Conservation (phyloP, 345 rosid genomes). For the Citrus sinensis region DNA sequence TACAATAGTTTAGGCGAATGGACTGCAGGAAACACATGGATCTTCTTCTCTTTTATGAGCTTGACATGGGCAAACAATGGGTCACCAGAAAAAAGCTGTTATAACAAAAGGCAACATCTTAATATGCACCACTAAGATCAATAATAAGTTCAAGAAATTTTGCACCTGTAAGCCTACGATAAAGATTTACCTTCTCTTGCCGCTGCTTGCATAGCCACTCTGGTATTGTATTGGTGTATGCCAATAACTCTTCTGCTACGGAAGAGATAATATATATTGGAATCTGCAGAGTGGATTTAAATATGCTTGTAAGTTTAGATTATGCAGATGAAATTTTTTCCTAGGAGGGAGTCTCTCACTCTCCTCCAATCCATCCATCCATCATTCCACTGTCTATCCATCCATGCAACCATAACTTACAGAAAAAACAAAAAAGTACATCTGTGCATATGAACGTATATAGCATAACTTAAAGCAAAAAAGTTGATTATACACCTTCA, state of each 20-base stretch:
- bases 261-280: conserved; percentile 77
- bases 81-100: conserved; percentile 79
- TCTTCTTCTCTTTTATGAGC: conserved; percentile 54
- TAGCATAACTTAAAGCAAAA: background rate
- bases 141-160: background rate
- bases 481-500: conserved; percentile 30
- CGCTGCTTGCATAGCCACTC: conserved; percentile 82
- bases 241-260: conserved; percentile 72
- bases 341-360: background rate
- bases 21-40: conserved; percentile 65
- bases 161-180: conserved; percentile 9
- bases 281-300: conserved; percentile 41
- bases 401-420: background rate
- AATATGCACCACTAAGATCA: background rate
- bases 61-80: conserved; percentile 63
- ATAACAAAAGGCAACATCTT: conserved; percentile 18
- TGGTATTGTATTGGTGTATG: conserved; percentile 65
- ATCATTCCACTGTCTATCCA: background rate
- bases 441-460: background rate
- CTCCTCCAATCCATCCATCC: background rate
- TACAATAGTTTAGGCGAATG: conserved; percentile 76
- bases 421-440: background rate
- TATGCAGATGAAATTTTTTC: background rate
- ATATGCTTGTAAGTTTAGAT: background rate
- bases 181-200: conserved; percentile 62